Conservation (phyloP, 2,329 filamentous ascomycete genomes). For the Neonectria sp. region DNA sequence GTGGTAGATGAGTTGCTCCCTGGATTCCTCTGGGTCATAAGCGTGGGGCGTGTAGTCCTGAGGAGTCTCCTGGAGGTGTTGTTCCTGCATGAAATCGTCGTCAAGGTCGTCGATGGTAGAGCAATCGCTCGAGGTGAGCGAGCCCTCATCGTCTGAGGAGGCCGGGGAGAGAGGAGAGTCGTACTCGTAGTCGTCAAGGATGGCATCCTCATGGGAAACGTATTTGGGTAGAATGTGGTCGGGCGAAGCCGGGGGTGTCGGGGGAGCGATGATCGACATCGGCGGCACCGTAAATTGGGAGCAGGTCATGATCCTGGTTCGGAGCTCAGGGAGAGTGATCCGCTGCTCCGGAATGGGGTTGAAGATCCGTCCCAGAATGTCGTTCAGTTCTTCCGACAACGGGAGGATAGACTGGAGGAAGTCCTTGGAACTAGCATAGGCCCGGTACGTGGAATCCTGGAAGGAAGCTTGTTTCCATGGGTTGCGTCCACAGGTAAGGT, state of each 20-base stretch:
- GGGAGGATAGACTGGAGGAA: conserved; percentile 96
- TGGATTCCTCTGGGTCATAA: conserved; percentile 63
- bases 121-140: conserved; percentile 67
- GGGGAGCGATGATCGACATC: conserved; percentile 52
- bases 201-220: conserved; percentile 64
- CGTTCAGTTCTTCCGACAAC: conserved; percentile 89
- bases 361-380: conserved; percentile 90
- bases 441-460: conserved; percentile 95
- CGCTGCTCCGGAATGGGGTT: conserved; percentile 86
- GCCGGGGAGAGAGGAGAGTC: conserved; percentile 66
- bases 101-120: conserved; percentile 68
- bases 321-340: conserved; percentile 86
- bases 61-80: conserved; percentile 54
- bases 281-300: conserved; percentile 75
- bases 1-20: conserved; percentile 57
- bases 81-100: conserved; percentile 64
- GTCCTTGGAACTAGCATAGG: conserved; percentile 86
- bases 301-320: conserved; percentile 83
- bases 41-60: conserved; percentile 60
- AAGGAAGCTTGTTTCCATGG: conserved; percentile 97
- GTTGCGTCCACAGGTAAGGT: conserved; percentile 97
- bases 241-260: conserved; percentile 60
- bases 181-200: conserved; percentile 60
- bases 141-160: conserved; percentile 70
- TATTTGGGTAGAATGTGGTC: conserved; percentile 58